phyloP scores from a whole-genome alignment of 1,284 basidiomycete species.

The Cutaneotrichosporon sp. region DNA sequence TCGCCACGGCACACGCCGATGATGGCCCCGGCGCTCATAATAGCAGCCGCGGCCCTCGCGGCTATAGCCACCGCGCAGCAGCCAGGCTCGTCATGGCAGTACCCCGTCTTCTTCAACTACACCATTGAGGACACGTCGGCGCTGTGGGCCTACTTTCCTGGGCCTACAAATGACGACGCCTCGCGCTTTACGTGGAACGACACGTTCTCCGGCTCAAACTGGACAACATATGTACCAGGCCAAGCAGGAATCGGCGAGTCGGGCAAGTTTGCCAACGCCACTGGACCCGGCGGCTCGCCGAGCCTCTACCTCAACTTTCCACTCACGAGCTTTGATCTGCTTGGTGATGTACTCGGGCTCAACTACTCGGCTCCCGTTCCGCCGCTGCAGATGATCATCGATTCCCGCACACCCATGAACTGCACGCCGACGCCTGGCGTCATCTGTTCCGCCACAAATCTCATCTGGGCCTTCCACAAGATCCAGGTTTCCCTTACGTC shows the following conservation, averaged over 20 bases:
- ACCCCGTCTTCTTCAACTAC: constrained; percentile 11
- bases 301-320: constrained; percentile 12
- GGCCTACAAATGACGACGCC: neutral
- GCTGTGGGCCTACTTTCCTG: constrained; percentile 4
- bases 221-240: constrained; percentile 8
- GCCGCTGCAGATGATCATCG: constrained; percentile 11
- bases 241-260: constrained; percentile 9
- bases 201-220: constrained; percentile 7
- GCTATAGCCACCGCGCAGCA: constrained; percentile 2
- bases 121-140: constrained; percentile 11
- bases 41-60: constrained; percentile 7
- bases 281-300: neutral
- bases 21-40: constrained; percentile 3
- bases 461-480: constrained; percentile 17
- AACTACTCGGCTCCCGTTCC: neutral
- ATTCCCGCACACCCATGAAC: constrained; percentile 12
- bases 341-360: constrained; percentile 6
- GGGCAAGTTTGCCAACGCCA: constrained; percentile 8
- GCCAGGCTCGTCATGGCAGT: constrained; percentile 10
- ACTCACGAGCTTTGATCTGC: constrained; percentile 8
- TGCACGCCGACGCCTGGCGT: constrained; percentile 5
- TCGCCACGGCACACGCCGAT: constrained; percentile 5
- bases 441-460: constrained; percentile 3
- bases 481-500: constrained; percentile 10
- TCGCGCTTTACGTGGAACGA: constrained; percentile 8